These are phyloP conservation scores for Lachnellula subtilissima DNA, from an alignment of 2,329 filamentous ascomycete genomes.

Conservation along the genomic window DNA sequence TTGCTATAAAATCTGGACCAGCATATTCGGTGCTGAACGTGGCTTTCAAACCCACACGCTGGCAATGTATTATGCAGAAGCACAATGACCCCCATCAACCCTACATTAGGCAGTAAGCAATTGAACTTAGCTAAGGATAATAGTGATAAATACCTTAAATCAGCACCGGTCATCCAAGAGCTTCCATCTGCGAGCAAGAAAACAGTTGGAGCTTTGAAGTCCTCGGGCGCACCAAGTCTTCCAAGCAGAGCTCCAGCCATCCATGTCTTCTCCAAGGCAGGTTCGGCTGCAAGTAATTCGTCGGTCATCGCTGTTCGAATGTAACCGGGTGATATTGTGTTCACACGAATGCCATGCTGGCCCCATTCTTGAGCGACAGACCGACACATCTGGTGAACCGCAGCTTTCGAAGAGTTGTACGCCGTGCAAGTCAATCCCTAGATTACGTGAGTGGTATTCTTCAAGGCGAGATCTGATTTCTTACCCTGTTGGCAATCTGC, in stretches of 20 bases:
- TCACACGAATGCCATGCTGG: conserved; percentile 57
- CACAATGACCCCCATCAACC: conserved; percentile 46
- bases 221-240: conserved; percentile 57
- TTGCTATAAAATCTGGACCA: too few relatives aligned
- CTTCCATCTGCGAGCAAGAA: conserved; percentile 49
- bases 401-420: conserved; percentile 41
- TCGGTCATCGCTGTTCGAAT: conserved; percentile 46
- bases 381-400: conserved; percentile 53
- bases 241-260: conserved; percentile 77
- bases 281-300: conserved; percentile 36
- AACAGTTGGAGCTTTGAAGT: conserved; percentile 64
- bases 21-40: too few relatives aligned
- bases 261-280: conserved; percentile 53
- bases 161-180: conserved; percentile 39
- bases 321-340: conserved; percentile 59
- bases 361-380: conserved; percentile 60
- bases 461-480: too few relatives aligned
- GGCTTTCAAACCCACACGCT: conserved; percentile 26
- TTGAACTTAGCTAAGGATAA: too few relatives aligned
- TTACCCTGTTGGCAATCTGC: conserved; percentile 10
- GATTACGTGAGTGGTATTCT: too few relatives aligned
- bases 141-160: conserved; percentile 29
- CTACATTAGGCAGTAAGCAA: neutral
- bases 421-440: conserved; percentile 53
- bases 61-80: conserved; percentile 34